Base-by-base conservation (phyloP, 768 basidiomycete species). In the Mycena maculata region DNA sequence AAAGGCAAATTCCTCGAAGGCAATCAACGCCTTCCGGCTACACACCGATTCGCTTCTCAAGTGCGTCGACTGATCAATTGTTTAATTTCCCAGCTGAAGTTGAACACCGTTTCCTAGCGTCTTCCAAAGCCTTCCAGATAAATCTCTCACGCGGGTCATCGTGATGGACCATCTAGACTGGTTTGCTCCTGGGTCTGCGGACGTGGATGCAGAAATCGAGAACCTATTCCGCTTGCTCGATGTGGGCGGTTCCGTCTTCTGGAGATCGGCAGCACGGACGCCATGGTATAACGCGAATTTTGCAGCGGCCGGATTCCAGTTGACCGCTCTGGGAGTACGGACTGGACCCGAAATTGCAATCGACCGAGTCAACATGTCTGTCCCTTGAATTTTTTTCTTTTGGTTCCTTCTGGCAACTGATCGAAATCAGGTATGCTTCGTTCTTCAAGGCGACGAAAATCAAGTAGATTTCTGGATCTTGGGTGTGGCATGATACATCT, bases 31-130 rank as follows among this genome's bases (percentile, higher is more conserved):
- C 0, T 89, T 93, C 79, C 83, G 89, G 25, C 72, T 92, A 48
- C 91, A 92, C 74, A 92, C 92, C 0, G 88, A 91, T 68, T 86
- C 88, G 4, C 87, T 92, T 67, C 68, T 87, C 63, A 88, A 90
- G 89, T 90, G 60, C 69, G 84, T 73, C 71, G 11, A 23, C 4
- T 18, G n/a, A 47, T 11, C 28, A 22, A 13, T 11, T 20, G 23
- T 15, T 52, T 31, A 18, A 20, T 36, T 13, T 36, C 44, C 36
- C 13, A 27, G 15, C 8, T 4, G 25, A 58, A 52, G 10, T 36
- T 65, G 13, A 20, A 23, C 30, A 31, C 49, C 31, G 16, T 16
- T 53, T 57, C 13, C 23, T 55, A 80, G 78, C 57, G 77, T 79
- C 13, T 71, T 81, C 18, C 75, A 71, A 13, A 74, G 80, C 25